A percentile compares a stretch with the other conserved stretches of the same genome.
Conservation (phyloP, 2,329 filamentous ascomycete genomes). For the Fusarium odoratissimum region DNA sequence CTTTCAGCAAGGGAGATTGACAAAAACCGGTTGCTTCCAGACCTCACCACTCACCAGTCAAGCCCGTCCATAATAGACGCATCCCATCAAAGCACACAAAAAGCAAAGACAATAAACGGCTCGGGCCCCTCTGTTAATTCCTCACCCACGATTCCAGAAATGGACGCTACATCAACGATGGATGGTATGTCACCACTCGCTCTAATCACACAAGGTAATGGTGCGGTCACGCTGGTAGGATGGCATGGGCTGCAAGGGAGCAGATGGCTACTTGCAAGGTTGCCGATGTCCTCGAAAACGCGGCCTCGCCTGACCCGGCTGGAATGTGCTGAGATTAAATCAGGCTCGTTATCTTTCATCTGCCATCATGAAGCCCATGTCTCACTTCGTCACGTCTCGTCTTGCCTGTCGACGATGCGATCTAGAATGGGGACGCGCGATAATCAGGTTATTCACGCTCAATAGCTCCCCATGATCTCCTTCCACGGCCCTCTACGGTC, state of each 20-base stretch:
- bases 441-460: slow-evolving; percentile 22
- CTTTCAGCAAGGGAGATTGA: slow-evolving; percentile 22
- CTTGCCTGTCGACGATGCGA: slow-evolving; percentile 15
- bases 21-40: slow-evolving; percentile 7
- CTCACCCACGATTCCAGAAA: slow-evolving; percentile 3
- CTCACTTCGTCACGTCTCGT: slow-evolving; percentile 28
- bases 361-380: slow-evolving; percentile 18
- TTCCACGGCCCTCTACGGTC: slow-evolving; percentile 2
- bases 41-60: background rate
- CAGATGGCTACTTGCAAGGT: slow-evolving; percentile 16
- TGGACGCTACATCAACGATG: background rate
- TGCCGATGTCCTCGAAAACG: slow-evolving; percentile 5
- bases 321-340: slow-evolving; percentile 33
- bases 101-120: slow-evolving; percentile 28
- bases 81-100: slow-evolving; percentile 15
- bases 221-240: slow-evolving; percentile 8
- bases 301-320: background rate
- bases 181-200: slow-evolving; percentile 1
- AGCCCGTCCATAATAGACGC: background rate
- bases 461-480: slow-evolving; percentile 24
- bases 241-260: slow-evolving; percentile 30
- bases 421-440: slow-evolving; percentile 31
- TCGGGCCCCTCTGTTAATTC: slow-evolving; percentile 29
- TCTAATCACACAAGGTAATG: slow-evolving; percentile 3
- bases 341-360: slow-evolving; percentile 12